These are phyloP conservation scores for Ceriops zippeliana DNA, from an alignment of 345 rosid genomes.

Conservation along the genomic window DNA sequence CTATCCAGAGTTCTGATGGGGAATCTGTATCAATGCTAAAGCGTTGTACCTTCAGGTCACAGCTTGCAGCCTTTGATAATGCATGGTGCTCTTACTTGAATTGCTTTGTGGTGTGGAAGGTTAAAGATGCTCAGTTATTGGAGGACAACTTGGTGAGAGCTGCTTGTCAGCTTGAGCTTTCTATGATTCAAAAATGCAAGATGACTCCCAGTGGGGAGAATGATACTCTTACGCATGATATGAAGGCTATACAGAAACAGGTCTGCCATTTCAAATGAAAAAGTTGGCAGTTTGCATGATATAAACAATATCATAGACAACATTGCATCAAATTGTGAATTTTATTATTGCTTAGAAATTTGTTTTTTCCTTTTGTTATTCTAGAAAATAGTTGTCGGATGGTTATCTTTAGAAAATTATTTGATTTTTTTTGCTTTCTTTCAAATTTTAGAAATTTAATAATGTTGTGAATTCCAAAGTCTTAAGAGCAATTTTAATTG, in stretches of 20 bases:
- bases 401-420: too few relatives aligned
- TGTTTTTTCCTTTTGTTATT: too few relatives aligned
- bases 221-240: conserved; percentile 68
- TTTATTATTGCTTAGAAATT: too few relatives aligned
- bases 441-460: too few relatives aligned
- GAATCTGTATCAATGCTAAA: conserved; percentile 41
- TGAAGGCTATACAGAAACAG: conserved; percentile 93
- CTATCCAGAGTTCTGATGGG: conserved; percentile 53
- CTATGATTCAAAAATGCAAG: conserved; percentile 92
- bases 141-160: conserved; percentile 93
- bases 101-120: conserved; percentile 94
- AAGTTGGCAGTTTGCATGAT: neutral
- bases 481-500: too few relatives aligned
- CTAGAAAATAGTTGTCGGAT: too few relatives aligned
- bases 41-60: conserved; percentile 65
- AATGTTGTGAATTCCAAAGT: too few relatives aligned
- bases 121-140: conserved; percentile 81
- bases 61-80: conserved; percentile 75
- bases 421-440: too few relatives aligned
- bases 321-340: too few relatives aligned
- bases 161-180: conserved; percentile 97
- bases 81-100: conserved; percentile 84
- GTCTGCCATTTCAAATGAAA: conserved; percentile 23
- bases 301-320: too few relatives aligned
- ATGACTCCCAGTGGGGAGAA: conserved; percentile 59